Conservation (phyloP, 2,329 filamentous ascomycete species). For the Fusarium stilboides region DNA sequence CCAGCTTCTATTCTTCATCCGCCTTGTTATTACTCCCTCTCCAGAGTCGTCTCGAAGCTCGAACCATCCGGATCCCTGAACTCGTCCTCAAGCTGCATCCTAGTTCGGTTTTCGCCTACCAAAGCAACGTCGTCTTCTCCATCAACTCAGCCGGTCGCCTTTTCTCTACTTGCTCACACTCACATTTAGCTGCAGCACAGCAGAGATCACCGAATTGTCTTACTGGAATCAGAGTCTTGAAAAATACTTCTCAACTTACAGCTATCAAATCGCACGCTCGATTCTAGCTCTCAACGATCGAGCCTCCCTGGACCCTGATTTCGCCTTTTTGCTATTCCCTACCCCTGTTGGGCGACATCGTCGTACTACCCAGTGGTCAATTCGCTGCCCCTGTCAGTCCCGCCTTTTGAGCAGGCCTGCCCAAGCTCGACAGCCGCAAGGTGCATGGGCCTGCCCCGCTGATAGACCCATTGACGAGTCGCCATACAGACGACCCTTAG, state of each 20-base stretch:
- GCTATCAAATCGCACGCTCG: not conserved
- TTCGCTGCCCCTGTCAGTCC: slow-evolving; percentile 40
- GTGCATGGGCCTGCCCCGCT: slow-evolving; percentile 48
- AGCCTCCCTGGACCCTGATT: slow-evolving; percentile 44
- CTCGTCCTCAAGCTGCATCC: slow-evolving; percentile 4
- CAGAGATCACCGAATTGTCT: slow-evolving; percentile 3
- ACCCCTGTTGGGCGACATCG: slow-evolving; percentile 40
- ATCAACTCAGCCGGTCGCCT: slow-evolving; percentile 3
- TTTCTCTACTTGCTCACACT: slow-evolving; percentile 1
- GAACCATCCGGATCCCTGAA: slow-evolving; percentile 1
- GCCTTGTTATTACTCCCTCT: slow-evolving; percentile 5
- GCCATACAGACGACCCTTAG: slow-evolving; percentile 37
- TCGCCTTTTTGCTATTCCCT: slow-evolving; percentile 18
- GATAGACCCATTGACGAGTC: slow-evolving; percentile 42
- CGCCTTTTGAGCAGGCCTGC: slow-evolving; percentile 32
- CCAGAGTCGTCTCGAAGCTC: not conserved
- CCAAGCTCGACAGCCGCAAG: slow-evolving; percentile 47
- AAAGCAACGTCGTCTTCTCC: slow-evolving; percentile 3
- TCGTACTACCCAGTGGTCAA: slow-evolving; percentile 30
- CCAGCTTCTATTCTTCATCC: slow-evolving; percentile 18
- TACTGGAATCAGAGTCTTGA: not conserved
- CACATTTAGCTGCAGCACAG: slow-evolving; percentile 7
- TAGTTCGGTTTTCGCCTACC: slow-evolving; percentile 1
- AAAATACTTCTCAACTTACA: slow-evolving; percentile 1
- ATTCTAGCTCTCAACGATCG: slow-evolving; percentile 20